Evolutionary conservation across 257 asterid genomes (phyloP).

Genomic region (Plantago major): DNA sequence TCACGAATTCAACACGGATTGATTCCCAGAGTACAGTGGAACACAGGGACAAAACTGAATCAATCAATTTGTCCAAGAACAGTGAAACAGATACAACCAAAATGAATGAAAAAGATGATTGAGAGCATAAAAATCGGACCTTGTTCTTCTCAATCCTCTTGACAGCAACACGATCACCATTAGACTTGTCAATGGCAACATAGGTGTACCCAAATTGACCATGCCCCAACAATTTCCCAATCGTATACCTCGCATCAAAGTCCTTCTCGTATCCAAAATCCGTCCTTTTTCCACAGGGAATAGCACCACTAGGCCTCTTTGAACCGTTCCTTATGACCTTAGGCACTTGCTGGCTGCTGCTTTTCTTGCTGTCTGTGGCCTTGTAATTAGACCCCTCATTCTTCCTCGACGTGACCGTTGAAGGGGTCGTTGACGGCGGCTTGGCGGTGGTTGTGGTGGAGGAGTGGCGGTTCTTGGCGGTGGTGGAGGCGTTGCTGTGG

Average conservation of each 20-base stretch:
- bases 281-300: slow-evolving; percentile 88
- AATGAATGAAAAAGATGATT: neutral
- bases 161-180: slow-evolving; percentile 98
- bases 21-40: too few species aligned
- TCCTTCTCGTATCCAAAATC: slow-evolving; percentile 97
- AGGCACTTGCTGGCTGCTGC: slow-evolving; percentile 33
- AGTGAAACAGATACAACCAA: neutral
- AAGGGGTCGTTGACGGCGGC: slow-evolving; percentile 8
- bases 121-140: slow-evolving; percentile 34
- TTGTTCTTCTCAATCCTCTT: slow-evolving; percentile 90
- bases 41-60: too few species aligned
- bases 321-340: slow-evolving; percentile 35
- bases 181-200: slow-evolving; percentile 77
- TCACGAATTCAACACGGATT: too few species aligned
- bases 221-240: slow-evolving; percentile 92
- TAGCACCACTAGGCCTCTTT: slow-evolving; percentile 52
- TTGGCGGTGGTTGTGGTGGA: slow-evolving; percentile 23
- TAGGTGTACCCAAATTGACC: slow-evolving; percentile 98
- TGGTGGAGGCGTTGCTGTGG: slow-evolving; percentile 47
- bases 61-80: neutral
- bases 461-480: slow-evolving; percentile 24
- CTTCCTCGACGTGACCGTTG: slow-evolving; percentile 21
- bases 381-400: slow-evolving; percentile 15
- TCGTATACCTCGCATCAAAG: slow-evolving; percentile 62
- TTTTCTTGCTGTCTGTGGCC: slow-evolving; percentile 37